Base-by-base conservation (phyloP, 202 grass and related monocot genomes). In the Cymbopogon flexuosus region DNA sequence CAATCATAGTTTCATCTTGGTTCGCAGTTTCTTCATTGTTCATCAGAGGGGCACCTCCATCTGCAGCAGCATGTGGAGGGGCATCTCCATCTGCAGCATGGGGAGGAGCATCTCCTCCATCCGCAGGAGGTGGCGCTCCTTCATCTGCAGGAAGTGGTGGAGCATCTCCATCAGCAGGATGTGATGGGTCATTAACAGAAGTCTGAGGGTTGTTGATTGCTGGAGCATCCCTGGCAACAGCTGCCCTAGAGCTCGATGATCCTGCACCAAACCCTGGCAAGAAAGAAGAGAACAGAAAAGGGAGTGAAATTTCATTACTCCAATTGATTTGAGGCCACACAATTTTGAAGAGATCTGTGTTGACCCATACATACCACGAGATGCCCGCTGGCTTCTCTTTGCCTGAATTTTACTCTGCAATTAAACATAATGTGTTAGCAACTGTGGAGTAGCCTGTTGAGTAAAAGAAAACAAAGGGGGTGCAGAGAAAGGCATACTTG, bases 341-440 rank as follows among this genome's bases (percentile, higher is more conserved):
- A 72, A 62, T 45, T 70, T 58, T 1, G 13, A 73, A 72, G 15
- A 31, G 33, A 18, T 12, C 78, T 73, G 59, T 27, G 11, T 61
- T 34, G 57, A 67, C 9, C 33, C 22, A 70, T 46, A 79, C 62
- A 58, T 89, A 89, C 88, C 83, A 16, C 36, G 79, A 64, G 69
- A 75, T 80, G 75, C 56, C 9, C 62, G 61, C 27, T 27, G 31
- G 2, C 52, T 84, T 52, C 65, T 91, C 83, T 52, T 98, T 13
- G 85, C 87, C 79, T 90, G 77, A 70, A 99, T 91, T 82, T 72
- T 78, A 60, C 75, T 91, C 92, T 95, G 54, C 6, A 15, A 29
- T 3, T 18, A 64, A 83, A 73, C 36, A 70, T 75, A 73, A 57
- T 74, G 22, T 23, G 30, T 87, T 69, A 89, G 76, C 14, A 79